Conservation (phyloP, 139 green algal species). For the Tetratostichococcus sp. region DNA sequence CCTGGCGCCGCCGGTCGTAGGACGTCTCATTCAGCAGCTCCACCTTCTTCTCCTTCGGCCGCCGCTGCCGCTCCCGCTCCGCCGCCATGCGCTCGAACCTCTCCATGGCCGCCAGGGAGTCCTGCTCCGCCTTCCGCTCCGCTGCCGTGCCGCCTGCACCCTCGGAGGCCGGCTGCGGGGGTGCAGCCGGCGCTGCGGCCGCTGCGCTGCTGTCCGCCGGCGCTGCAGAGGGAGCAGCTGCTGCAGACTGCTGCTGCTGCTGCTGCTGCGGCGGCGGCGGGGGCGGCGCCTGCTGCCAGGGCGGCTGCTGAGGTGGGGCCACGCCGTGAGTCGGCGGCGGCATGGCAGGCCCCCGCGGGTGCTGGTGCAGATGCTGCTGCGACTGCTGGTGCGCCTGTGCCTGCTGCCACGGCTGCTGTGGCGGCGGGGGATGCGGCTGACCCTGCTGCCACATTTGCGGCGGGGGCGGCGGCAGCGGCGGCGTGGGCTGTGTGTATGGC, state of each 20-base stretch:
- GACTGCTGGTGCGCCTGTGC: background rate
- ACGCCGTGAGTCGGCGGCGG: background rate
- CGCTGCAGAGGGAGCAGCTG: no score
- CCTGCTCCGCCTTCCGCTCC: slow-evolving; percentile 6
- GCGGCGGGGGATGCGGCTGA: background rate
- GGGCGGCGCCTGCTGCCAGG: no score
- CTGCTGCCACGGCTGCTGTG: background rate
- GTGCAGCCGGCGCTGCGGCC: background rate
- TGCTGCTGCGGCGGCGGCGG: no score
- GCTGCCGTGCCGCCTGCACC: background rate
- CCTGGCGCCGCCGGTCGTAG: slow-evolving; percentile 46
- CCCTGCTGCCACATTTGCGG: background rate
- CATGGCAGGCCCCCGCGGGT: background rate
- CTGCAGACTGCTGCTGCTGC: no score
- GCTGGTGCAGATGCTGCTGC: background rate
- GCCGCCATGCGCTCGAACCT: slow-evolving; percentile 42
- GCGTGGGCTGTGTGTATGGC: background rate
- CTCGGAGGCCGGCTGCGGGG: background rate
- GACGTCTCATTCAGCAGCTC: slow-evolving; percentile 59
- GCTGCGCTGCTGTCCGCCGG: background rate
- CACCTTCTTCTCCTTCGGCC: slow-evolving; percentile 4
- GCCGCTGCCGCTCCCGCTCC: slow-evolving; percentile 21
- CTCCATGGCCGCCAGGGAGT: slow-evolving; percentile 60
- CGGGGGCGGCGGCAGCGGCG: no score
- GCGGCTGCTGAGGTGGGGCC: background rate